Percentiles rank a stretch among this genome's conserved stretches.
Conservation (phyloP, 805 yeast species). For the Henningerozyma blattae region DNA sequence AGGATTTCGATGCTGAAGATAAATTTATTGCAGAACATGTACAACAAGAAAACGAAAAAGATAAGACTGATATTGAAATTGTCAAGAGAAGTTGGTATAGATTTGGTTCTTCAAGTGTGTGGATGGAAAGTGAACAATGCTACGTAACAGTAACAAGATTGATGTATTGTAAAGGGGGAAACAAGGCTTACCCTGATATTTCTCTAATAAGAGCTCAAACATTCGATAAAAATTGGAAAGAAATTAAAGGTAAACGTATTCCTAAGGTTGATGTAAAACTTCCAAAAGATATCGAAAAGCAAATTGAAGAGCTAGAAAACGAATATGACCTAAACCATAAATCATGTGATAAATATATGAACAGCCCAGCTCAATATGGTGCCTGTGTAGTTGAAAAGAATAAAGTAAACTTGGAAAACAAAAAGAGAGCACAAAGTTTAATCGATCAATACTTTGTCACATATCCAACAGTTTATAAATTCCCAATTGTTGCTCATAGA, state of each 20-base stretch:
- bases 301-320: constrained; percentile 15
- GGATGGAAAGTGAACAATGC: constrained; percentile 30
- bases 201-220: constrained; percentile 34
- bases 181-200: constrained; percentile 29
- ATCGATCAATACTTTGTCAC: constrained; percentile 5
- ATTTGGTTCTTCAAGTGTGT: constrained; percentile 4
- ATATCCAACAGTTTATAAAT: constrained; percentile 6
- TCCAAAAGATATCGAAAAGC: constrained; percentile 18
- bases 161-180: constrained; percentile 26
- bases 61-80: constrained; percentile 4
- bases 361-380: no score
- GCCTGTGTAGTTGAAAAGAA: constrained; percentile 11
- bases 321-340: constrained; percentile 14
- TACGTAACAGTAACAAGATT: constrained; percentile 29
- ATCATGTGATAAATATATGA: no score
- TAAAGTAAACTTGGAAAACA: constrained; percentile 5
- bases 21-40: constrained; percentile 1
- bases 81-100: constrained; percentile 23
- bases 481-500: constrained; percentile 5
- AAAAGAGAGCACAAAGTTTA: constrained; percentile 2
- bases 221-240: constrained; percentile 36
- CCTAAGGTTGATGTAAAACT: constrained; percentile 19
- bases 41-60: constrained; percentile 1
- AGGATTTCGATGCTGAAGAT: neutral
- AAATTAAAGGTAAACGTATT: constrained; percentile 27